Base-by-base conservation (phyloP, 1,284 basidiomycete genomes). In the Leccinum huronense region DNA sequence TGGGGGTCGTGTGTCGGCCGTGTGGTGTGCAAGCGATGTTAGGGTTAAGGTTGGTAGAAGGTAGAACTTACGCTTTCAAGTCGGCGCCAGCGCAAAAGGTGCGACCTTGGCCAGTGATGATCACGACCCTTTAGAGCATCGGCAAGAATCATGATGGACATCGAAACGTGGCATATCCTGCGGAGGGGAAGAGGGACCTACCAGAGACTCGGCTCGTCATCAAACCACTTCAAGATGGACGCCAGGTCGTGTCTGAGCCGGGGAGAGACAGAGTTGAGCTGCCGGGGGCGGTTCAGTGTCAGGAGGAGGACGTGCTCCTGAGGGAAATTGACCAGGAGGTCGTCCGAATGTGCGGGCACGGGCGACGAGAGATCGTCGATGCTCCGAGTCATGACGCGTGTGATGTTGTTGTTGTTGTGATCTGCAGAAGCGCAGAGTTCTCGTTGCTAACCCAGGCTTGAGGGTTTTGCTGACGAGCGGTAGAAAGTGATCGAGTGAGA, bases 11-110 rank as follows among this genome's bases (percentile, higher is more conserved):
- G 40, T 42, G 45, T 48, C 45, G 27, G 53, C 8, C 51, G 27
- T n/a, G 51, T 53, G 51, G 11, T 51, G 48, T 23, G 11, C 48
- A 51, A 23, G 19, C 11, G 48, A 51, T 11, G 48, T 51, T 51
- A 51, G 48, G 48, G 48, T 23, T 13, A 51, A 23, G 23, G 19
- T 2, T 23, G 45, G 42, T 16, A 51, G 45, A 13, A 27, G 23
- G 23, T 27, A 27, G 53, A 30, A 34, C 85, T 67, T 72, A 90
- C 88, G 83, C 85, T 77, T 86, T 87, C 53, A 93, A 80, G 74
- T 93, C 91, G 59, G 90, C 88, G 5, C 93, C 93, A 2, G 92
- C 91, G 70, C 93, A 94, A 77, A 95, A 95, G 0, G 85, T 76
- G 54, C 87, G 84, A 3, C 90, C 91, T 64, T 84, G 83, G 13